Evolutionary conservation across 352 stramenopile species (phyloP).

Genomic region (Pythium brachiatum): DNA sequence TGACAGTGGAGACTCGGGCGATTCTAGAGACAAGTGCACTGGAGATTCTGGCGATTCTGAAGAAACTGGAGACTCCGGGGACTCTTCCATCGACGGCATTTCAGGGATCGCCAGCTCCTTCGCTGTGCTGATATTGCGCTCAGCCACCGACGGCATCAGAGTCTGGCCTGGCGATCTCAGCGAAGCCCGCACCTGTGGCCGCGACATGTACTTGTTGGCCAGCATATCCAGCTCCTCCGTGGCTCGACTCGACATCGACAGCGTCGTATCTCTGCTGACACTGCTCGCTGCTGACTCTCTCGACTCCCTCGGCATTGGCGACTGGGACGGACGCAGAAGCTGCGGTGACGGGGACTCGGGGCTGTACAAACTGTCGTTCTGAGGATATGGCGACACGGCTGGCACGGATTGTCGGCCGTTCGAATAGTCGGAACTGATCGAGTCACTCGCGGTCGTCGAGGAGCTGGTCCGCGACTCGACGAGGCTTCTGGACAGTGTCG

Average conservation of each 20-base stretch:
- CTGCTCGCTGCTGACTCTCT: not conserved
- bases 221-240: conserved; percentile 29
- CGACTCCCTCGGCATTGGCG: not conserved
- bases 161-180: not conserved
- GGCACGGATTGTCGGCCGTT: conserved; percentile 5
- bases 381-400: not conserved
- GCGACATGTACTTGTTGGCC: conserved; percentile 23
- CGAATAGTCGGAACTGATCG: conserved; percentile 24
- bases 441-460: conserved; percentile 24
- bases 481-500: conserved; percentile 16
- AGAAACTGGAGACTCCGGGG: not conserved
- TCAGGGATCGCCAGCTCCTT: not conserved
- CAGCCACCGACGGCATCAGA: not conserved
- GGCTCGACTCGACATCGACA: conserved; percentile 12
- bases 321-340: not conserved
- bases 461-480: conserved; percentile 18
- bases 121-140: not conserved
- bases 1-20: not conserved
- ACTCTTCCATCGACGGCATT: not conserved
- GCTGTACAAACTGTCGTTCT: not conserved
- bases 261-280: not conserved
- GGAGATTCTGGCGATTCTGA: not conserved
- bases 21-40: not conserved
- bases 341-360: not conserved
- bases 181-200: not conserved